Evolutionary conservation across 1,139 yeast species (phyloP), one percentile per base, ranked within the genome.

Genomic region (Protomyces macrosporus): DNA sequence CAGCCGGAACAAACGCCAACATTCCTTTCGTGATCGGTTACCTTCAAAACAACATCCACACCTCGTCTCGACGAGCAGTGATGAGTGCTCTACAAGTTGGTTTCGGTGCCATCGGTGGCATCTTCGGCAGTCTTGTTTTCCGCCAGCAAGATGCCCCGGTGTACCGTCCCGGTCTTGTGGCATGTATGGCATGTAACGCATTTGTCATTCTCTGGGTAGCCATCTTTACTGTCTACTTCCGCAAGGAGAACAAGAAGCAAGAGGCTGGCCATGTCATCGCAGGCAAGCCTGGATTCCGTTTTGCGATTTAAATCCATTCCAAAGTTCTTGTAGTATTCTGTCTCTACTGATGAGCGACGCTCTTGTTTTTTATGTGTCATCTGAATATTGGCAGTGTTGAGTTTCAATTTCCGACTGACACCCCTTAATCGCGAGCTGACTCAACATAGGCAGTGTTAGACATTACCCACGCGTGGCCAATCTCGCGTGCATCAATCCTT

Each of bases 11-110:
- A 63, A 83, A 83, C 70, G 81, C 84, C 72, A 79, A 85, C 0
- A 83, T 82, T 72, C 81, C 83, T 9, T 77, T 80, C 4, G 80
- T 81, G 54, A 75, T 82, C 60, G 77, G 86, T 1, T 83, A 86
- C 85, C 77, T 83, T 76, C 78, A 54, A 37, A 54, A 54, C 45
- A 54, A 54, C 36, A 37, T 40, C 23, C 57, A 40, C 9, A 40
- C 50, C 6, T 39, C 57, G 50, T 54, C 57, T 3, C 6, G 50
- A 33, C 48, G 57, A 3, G 57, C 57, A 7, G 50, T 40, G 4
- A 12, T 39, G 14, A 14, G 33, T 33, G 57, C 50, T n/a, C 34
- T 54, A 35, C 57, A 54, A 30, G 42, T 52, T 7, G 57, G 50
- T 4, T 39, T 54, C 14, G 57, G 57, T 12, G 57, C 57, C 4